Evolutionary conservation across 2,329 filamentous ascomycete genomes (phyloP).

Genomic region (Pyrenochaeta sp.): DNA sequence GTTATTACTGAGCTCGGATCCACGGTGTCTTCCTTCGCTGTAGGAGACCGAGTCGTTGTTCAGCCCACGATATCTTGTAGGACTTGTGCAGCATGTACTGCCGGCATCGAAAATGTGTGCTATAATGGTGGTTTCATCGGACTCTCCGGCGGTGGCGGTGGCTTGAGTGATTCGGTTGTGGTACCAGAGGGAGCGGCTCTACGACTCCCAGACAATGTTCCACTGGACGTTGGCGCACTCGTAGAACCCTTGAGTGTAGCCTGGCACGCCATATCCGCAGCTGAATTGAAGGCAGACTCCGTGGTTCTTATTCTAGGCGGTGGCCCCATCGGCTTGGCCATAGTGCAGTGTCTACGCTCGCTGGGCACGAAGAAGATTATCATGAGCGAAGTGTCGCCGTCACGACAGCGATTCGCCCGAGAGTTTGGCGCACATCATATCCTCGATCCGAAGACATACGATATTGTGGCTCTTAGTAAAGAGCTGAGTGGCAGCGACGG

Average conservation of each 20-base stretch:
- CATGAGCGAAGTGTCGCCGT: slow-evolving; percentile 62
- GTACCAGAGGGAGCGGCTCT: slow-evolving; percentile 59
- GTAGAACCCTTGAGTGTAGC: slow-evolving; percentile 70
- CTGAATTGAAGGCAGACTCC: slow-evolving; percentile 55
- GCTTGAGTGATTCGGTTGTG: slow-evolving; percentile 63
- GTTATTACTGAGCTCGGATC: slow-evolving; percentile 65
- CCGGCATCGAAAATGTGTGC: slow-evolving; percentile 65
- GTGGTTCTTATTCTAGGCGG: slow-evolving; percentile 65
- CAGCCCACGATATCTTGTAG: slow-evolving; percentile 68
- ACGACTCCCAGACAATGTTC: slow-evolving; percentile 60
- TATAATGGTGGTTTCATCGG: slow-evolving; percentile 63
- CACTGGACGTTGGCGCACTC: slow-evolving; percentile 63
- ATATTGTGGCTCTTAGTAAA: slow-evolving; percentile 56
- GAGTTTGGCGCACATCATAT: slow-evolving; percentile 65
- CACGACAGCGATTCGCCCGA: slow-evolving; percentile 59
- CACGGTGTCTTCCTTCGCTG: slow-evolving; percentile 55
- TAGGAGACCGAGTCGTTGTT: slow-evolving; percentile 65
- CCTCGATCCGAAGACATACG: slow-evolving; percentile 60
- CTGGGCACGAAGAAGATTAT: slow-evolving; percentile 63
- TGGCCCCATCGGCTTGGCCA: slow-evolving; percentile 68
- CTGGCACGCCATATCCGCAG: slow-evolving; percentile 67
- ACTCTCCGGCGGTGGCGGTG: slow-evolving; percentile 60
- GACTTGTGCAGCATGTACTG: slow-evolving; percentile 62
- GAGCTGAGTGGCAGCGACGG: slow-evolving; percentile 60
- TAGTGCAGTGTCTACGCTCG: slow-evolving; percentile 65